These are phyloP conservation scores for Nicotiana noctiflora DNA, from an alignment of 257 asterid species.

Conservation along the genomic window DNA sequence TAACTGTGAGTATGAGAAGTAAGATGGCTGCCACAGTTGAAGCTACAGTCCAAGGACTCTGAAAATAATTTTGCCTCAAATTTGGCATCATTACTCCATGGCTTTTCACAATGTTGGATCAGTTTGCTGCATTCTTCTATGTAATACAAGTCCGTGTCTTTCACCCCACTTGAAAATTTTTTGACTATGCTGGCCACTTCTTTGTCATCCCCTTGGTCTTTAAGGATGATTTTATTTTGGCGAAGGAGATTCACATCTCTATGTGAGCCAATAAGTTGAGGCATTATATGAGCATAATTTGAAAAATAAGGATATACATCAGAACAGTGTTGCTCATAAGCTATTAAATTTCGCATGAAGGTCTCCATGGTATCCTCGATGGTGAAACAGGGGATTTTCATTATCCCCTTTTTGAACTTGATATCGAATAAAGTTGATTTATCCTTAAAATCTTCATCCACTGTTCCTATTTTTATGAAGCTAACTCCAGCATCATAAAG, in stretches of 20 bases:
- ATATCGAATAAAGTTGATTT: conserved; percentile 9
- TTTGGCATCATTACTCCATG: neutral
- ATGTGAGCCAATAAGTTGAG: conserved; percentile 7
- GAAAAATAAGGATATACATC: neutral
- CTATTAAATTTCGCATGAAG: conserved; percentile 18
- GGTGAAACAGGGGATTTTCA: conserved; percentile 9
- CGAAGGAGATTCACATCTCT: conserved; percentile 13
- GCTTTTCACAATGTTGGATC: neutral
- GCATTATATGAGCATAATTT: conserved; percentile 7
- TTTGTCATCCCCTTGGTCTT: neutral
- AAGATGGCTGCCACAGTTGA: neutral
- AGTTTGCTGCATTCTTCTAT: neutral
- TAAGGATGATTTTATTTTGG: conserved; percentile 4
- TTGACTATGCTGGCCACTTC: neutral
- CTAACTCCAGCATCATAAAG: conserved; percentile 15
- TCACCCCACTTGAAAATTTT: neutral
- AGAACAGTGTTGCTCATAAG: conserved; percentile 13
- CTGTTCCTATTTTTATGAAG: conserved; percentile 8
- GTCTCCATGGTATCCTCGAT: conserved; percentile 15
- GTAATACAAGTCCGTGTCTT: neutral
- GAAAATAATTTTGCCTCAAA: conserved; percentile 10
- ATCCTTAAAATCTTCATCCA: neutral
- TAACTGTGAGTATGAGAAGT: neutral
- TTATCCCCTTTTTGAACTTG: neutral
- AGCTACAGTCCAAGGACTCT: conserved; percentile 34